Evolutionary conservation across 495 filamentous ascomycete species (phyloP).

Genomic region (Daldinia decipiens): DNA sequence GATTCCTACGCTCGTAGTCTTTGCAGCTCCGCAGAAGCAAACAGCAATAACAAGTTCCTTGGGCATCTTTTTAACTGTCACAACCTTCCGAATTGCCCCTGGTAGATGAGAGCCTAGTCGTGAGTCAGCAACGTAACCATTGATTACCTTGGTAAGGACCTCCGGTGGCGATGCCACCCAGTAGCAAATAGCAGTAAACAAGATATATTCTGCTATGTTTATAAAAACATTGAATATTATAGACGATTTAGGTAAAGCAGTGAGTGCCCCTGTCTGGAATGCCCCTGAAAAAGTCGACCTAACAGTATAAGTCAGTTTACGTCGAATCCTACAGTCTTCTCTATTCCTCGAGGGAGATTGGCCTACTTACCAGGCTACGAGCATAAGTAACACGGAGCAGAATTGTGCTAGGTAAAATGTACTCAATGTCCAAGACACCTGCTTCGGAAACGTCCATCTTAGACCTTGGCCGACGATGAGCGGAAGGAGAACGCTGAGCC

Average conservation of each 20-base stretch:
- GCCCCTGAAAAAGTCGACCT: conserved; percentile 66
- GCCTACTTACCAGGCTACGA: conserved; percentile 61
- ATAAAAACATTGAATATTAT: conserved; percentile 63
- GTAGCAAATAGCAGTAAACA: conserved; percentile 62
- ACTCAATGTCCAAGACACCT: conserved; percentile 52
- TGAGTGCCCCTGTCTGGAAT: conserved; percentile 64
- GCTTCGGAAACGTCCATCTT: conserved; percentile 60
- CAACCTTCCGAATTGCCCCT: conserved; percentile 20
- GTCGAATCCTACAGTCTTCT: background rate
- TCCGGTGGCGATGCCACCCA: conserved; percentile 57
- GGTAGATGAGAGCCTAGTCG: conserved; percentile 35
- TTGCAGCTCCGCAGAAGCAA: conserved; percentile 67
- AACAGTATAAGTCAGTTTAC: conserved; percentile 9
- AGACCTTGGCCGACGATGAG: conserved; percentile 61
- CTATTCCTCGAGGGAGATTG: too few relatives aligned
- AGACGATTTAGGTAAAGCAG: conserved; percentile 56
- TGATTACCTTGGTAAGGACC: conserved; percentile 27
- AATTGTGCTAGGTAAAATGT: conserved; percentile 60
- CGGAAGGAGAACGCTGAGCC: conserved; percentile 61
- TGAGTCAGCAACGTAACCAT: conserved; percentile 41
- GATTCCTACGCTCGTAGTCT: conserved; percentile 65
- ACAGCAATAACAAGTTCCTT: conserved; percentile 63
- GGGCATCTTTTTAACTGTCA: conserved; percentile 54
- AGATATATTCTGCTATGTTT: conserved; percentile 64
- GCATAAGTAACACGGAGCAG: conserved; percentile 57